Evolutionary conservation across 129 eudicot genomes (phyloP).

Genomic region (Arctium lappa): DNA sequence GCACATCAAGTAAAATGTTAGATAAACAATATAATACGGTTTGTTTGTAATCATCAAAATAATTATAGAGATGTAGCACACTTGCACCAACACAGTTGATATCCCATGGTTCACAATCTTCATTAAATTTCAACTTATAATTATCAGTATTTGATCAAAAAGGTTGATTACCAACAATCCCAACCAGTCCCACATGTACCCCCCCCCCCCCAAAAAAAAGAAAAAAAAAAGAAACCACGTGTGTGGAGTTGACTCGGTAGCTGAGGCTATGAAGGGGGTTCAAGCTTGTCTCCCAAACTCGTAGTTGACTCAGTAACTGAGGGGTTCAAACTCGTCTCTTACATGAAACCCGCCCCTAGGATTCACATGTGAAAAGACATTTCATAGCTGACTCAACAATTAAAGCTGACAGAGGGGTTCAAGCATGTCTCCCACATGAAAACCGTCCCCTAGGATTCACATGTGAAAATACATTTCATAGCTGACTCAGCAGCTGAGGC

Average conservation of each 20-base stretch:
- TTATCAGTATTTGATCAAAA: background rate
- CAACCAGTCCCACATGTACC: background rate
- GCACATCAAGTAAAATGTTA: no score
- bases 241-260: no score
- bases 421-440: background rate
- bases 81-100: no score
- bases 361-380: background rate
- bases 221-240: no score
- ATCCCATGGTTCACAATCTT: constrained; percentile 85
- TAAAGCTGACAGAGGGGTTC: background rate
- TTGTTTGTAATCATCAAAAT: no score
- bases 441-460: background rate
- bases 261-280: background rate
- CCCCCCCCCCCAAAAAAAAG: background rate
- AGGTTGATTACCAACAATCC: no score
- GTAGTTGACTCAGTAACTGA: no score
- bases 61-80: no score
- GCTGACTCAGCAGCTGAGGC: background rate
- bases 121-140: background rate
- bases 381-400: background rate
- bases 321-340: no score
- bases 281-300: background rate
- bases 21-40: no score
- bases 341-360: background rate
- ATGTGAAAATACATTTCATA: no score